Evolutionary conservation across 495 filamentous ascomycete species (phyloP).

Genomic region (Trichocladium uniseriatum): DNA sequence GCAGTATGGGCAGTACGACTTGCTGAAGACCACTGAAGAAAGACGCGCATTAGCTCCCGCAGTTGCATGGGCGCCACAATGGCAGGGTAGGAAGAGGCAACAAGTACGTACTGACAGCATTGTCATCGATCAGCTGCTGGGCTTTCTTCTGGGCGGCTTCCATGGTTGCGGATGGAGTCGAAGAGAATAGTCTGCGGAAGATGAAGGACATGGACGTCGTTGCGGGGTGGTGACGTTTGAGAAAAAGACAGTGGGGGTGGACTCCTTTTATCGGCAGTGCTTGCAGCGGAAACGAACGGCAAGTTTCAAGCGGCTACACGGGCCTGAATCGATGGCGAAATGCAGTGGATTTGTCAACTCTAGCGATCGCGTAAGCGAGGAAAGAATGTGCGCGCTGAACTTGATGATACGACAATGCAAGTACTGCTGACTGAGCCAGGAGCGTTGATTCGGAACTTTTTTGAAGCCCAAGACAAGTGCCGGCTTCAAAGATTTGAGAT

Average conservation of each 20-base stretch:
- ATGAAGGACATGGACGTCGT: conserved; percentile 63
- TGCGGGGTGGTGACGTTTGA: conserved; percentile 9
- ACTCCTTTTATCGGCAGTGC: conserved; percentile 6
- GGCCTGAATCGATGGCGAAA: not conserved
- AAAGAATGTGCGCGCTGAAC: not conserved
- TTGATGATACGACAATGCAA: no score
- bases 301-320: not conserved
- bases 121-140: conserved; percentile 80
- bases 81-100: no score
- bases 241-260: conserved; percentile 6
- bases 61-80: no score
- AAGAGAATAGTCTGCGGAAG: conserved; percentile 62
- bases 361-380: not conserved
- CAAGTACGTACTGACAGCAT: conserved; percentile 67
- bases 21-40: conserved; percentile 76
- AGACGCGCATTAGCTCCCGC: not conserved
- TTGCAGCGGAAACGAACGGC: not conserved
- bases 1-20: conserved; percentile 97
- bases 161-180: conserved; percentile 56
- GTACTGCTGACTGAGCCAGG: not conserved
- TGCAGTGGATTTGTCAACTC: conserved; percentile 4
- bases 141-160: conserved; percentile 81
- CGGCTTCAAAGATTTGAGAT: not conserved
- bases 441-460: not conserved
- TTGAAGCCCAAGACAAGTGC: not conserved